Evolutionary conservation across 2,329 filamentous ascomycete genomes (phyloP), one percentile per base, ranked within the genome.

Genomic region (Colletotrichum graminicola): DNA sequence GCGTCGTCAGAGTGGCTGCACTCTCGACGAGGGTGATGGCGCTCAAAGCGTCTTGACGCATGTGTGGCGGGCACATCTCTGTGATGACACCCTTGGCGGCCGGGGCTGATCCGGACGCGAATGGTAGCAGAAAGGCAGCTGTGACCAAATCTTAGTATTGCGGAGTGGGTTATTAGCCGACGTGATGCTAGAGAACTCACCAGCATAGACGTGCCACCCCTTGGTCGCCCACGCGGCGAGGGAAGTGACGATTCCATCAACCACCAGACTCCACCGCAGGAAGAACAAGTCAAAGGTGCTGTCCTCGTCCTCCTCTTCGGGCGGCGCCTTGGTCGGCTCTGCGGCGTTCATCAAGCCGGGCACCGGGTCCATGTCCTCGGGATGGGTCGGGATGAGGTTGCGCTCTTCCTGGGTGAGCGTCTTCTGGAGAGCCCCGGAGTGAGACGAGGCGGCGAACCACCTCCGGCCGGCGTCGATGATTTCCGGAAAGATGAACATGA

Each of bases 21-120:
- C 92, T 93, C 76, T 94, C 92, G 0, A 93, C 88, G 0, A 93
- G 81, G 0, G 90, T 92, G 16, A 94, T 90, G 0, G 90, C 91
- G 49, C 90, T 90, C 3, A 94, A 81, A 0, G 92, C 91, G 76
- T 94, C 91, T 0, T 88, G 85, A 0, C 91, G 85, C 66, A 91
- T 87, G 0, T 84, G 84, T 1, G 88, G 83, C 0, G 90, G 82
- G 55, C 90, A 90, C 90, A 93, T 91, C 67, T 92, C 88, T 0
- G 92, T 87, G 71, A 93, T 92, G n/a, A 91, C 90, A 0, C 91
- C 92, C 74, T 93, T 94, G 1, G 91, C 90, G 0, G 91, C 90
- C 0, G 91, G 87, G 0, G 90, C 91, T 0, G 91, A 91, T 0
- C 92, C 92, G 0, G 91, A 91, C 0, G 90, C 91, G 39, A 93